Percentiles rank a stretch among this genome's conserved stretches.
Conservation (phyloP, 345 rosid genomes). For the Populus deltoides region DNA sequence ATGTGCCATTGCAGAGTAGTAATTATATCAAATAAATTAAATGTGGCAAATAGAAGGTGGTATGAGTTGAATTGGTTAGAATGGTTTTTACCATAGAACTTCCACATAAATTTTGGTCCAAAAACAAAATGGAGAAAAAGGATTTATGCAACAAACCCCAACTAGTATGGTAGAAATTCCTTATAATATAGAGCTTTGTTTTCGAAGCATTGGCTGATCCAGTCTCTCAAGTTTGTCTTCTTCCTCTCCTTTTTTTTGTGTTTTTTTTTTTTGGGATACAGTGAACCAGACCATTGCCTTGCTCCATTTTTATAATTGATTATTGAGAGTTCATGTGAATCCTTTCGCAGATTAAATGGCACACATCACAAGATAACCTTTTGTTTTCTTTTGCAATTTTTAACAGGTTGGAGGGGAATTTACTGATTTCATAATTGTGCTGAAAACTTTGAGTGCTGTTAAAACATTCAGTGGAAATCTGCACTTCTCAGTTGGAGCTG, state of each 20-base stretch:
- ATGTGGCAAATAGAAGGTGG: not conserved
- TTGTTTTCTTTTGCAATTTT: not conserved
- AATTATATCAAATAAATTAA: not conserved
- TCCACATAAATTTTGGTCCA: not conserved
- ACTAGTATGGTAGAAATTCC: not conserved
- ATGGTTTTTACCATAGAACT: not conserved
- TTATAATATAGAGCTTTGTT: too few relatives aligned
- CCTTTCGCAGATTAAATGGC: not conserved
- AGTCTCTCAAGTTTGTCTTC: too few relatives aligned
- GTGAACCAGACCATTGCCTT: too few relatives aligned
- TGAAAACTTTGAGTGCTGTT: conserved; percentile 80
- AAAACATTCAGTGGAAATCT: conserved; percentile 77
- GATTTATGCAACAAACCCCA: not conserved
- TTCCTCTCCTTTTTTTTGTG: too few relatives aligned
- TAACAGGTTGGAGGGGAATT: conserved; percentile 93
- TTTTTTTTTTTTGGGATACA: too few relatives aligned
- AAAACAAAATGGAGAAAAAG: not conserved
- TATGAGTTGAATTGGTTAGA: not conserved
- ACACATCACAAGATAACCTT: too few relatives aligned
- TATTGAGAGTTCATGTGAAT: not conserved
- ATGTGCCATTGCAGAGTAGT: not conserved
- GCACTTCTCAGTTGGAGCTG: conserved; percentile 86
- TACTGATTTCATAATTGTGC: conserved; percentile 79
- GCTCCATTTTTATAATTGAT: not conserved
- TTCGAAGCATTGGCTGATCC: too few relatives aligned